Evolutionary conservation across 73 alveolate genomes (phyloP).

Genomic region (Symbiodinium natans): DNA sequence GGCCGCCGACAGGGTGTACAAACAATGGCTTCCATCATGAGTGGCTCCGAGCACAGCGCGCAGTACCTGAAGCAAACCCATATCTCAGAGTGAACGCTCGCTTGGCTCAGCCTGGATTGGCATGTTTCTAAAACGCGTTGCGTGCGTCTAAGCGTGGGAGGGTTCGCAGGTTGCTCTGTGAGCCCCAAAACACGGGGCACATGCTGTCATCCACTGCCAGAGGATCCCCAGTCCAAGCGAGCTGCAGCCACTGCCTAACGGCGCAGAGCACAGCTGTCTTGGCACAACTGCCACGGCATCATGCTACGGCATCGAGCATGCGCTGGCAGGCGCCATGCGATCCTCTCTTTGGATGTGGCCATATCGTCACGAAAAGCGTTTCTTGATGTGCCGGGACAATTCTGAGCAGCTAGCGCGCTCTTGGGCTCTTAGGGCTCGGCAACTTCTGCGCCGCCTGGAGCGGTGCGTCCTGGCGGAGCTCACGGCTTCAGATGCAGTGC

Average conservation of each 20-base stretch:
- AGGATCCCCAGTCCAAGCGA: slow-evolving; percentile 59
- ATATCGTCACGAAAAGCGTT: too few species aligned
- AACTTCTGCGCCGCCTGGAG: slow-evolving; percentile 62
- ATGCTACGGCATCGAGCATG: too few species aligned
- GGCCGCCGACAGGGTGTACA: slow-evolving; percentile 68
- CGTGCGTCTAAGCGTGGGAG: too few species aligned
- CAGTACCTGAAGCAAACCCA: slow-evolving; percentile 37
- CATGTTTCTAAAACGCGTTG: too few species aligned
- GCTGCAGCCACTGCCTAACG: slow-evolving; percentile 77
- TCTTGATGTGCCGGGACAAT: too few species aligned
- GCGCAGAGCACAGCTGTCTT: background rate
- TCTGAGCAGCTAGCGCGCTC: too few species aligned
- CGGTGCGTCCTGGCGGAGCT: slow-evolving; percentile 31
- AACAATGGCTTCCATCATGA: slow-evolving; percentile 86
- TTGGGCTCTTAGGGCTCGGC: background rate
- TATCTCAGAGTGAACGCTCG: background rate
- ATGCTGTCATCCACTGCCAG: slow-evolving; percentile 78
- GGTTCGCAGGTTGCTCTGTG: too few species aligned
- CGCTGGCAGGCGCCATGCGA: too few species aligned
- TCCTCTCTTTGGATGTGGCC: too few species aligned
- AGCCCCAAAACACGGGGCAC: background rate
- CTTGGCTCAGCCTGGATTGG: too few species aligned
- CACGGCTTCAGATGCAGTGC: too few species aligned
- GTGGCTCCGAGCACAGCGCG: slow-evolving; percentile 81
- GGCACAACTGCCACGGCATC: too few species aligned